A percentile compares a stretch with the other conserved stretches of the same genome.
Conservation (phyloP, 805 yeast genomes). For the Pichia californica region DNA sequence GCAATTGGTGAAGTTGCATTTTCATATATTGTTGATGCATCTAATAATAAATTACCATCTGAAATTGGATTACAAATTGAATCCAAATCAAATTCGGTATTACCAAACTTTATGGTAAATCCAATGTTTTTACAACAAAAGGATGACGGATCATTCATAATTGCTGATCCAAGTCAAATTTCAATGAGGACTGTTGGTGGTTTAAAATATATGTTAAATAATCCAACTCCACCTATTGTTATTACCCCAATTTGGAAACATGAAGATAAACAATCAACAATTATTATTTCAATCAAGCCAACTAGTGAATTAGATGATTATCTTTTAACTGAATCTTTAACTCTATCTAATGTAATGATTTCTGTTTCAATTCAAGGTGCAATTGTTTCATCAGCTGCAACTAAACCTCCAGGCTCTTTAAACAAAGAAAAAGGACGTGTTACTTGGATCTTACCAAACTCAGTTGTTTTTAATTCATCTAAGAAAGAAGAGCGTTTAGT, state of each 20-base stretch:
- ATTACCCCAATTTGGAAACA: constrained; percentile 86
- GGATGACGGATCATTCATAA: constrained; percentile 29
- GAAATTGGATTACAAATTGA: constrained; percentile 36
- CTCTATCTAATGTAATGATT: constrained; percentile 53
- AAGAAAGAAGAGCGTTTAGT: constrained; percentile 59
- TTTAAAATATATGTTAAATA: constrained; percentile 59
- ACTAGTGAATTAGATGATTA: constrained; percentile 37
- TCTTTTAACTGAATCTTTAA: constrained; percentile 30
- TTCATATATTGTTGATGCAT: constrained; percentile 44
- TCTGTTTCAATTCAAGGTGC: constrained; percentile 60
- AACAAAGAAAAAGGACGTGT: constrained; percentile 80
- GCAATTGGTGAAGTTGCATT: constrained; percentile 84
- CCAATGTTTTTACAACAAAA: constrained; percentile 43
- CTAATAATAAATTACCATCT: constrained; percentile 30
- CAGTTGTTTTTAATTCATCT: constrained; percentile 31
- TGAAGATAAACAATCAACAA: constrained; percentile 78
- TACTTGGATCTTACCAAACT: constrained; percentile 64
- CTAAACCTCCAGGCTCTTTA: constrained; percentile 90
- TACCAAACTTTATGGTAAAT: constrained; percentile 45
- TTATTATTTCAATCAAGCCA: constrained; percentile 65
- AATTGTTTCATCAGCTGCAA: constrained; percentile 64
- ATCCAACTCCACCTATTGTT: constrained; percentile 55
- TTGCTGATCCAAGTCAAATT: constrained; percentile 42
- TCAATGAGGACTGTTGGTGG: constrained; percentile 70
- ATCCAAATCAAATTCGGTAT: constrained; percentile 34